These are phyloP conservation scores for Xylariales sp. DNA, from an alignment of 2,329 filamentous ascomycete species.

Conservation along the genomic window DNA sequence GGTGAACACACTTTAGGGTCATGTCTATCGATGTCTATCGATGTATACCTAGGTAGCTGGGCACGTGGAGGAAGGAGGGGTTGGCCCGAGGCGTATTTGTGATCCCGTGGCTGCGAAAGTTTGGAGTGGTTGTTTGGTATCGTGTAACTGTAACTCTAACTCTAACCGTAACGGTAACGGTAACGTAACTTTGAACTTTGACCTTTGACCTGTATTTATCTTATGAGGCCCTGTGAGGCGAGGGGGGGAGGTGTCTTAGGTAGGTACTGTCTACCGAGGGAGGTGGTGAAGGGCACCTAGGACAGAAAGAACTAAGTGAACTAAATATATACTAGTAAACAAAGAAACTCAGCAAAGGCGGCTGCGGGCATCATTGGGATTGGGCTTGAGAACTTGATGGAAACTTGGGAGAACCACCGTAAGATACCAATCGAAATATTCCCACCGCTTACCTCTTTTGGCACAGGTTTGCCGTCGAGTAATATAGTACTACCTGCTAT, in stretches of 20 bases:
- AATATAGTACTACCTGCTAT: too few relatives aligned
- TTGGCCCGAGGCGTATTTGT: background rate
- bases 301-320: background rate
- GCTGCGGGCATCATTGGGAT: background rate
- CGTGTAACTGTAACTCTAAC: background rate
- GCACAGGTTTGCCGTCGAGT: background rate
- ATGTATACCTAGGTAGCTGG: background rate
- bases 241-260: too few relatives aligned
- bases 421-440: constrained; percentile 25
- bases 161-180: too few relatives aligned
- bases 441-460: constrained; percentile 35
- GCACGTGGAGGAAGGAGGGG: constrained; percentile 1
- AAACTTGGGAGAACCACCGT: constrained; percentile 25
- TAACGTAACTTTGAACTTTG: too few relatives aligned
- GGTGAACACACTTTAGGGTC: constrained; percentile 92
- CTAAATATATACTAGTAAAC: background rate
- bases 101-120: background rate
- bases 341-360: background rate
- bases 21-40: constrained; percentile 55
- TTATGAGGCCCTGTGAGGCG: too few relatives aligned
- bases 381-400: constrained; percentile 22
- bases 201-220: too few relatives aligned
- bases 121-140: constrained; percentile 5
- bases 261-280: too few relatives aligned
- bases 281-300: background rate